These are phyloP conservation scores for Colletotrichum sp. DNA, from an alignment of 2,329 filamentous ascomycete species.

Conservation along the genomic window DNA sequence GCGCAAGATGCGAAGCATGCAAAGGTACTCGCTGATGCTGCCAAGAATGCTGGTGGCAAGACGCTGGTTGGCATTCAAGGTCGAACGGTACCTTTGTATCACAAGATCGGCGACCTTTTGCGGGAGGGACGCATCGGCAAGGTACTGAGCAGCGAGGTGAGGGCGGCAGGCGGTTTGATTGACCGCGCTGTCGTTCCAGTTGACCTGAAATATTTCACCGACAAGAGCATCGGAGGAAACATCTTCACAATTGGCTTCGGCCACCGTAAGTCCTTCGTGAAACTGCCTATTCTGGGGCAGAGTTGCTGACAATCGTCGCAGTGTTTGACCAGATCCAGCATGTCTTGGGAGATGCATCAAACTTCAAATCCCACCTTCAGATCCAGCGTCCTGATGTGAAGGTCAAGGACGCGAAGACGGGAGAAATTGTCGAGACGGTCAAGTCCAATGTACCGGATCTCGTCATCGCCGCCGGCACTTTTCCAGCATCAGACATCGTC, in stretches of 20 bases:
- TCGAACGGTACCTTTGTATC: constrained; percentile 45
- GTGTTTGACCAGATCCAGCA: constrained; percentile 3
- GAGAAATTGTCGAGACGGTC: background rate
- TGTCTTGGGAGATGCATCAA: background rate
- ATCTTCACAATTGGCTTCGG: constrained; percentile 44
- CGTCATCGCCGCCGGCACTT: constrained; percentile 37
- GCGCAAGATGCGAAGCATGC: constrained; percentile 47
- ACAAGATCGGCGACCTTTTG: constrained; percentile 50
- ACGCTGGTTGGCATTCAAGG: constrained; percentile 59
- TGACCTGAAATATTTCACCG: constrained; percentile 51
- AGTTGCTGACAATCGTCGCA: background rate
- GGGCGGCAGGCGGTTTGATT: constrained; percentile 31
- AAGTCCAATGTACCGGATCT: constrained; percentile 29
- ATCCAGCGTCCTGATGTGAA: constrained; percentile 30
- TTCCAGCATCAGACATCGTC: constrained; percentile 30
- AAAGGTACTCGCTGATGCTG: constrained; percentile 39
- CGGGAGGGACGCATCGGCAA: constrained; percentile 51
- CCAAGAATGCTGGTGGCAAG: background rate
- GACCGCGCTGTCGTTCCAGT: constrained; percentile 37
- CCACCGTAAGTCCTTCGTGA: constrained; percentile 27
- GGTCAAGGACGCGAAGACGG: background rate
- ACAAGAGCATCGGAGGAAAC: constrained; percentile 52
- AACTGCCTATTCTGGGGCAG: rapidly evolving
- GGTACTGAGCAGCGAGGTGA: constrained; percentile 55
- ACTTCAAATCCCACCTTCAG: constrained; percentile 25